Evolutionary conservation across 2,329 filamentous ascomycete species (phyloP), one percentile per base, ranked within the genome.

Genomic region (Aureobasidium sp.): DNA sequence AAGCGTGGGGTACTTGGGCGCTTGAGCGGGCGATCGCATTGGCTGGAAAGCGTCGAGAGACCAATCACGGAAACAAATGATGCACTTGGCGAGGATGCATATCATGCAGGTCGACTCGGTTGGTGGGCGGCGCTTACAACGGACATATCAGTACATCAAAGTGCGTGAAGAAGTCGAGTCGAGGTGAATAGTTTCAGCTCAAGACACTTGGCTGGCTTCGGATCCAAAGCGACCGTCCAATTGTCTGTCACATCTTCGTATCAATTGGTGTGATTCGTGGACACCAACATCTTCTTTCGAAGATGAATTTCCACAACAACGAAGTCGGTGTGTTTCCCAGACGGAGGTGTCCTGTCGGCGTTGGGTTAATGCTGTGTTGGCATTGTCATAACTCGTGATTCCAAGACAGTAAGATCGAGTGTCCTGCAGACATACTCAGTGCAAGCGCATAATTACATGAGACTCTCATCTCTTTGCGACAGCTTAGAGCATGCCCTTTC

Each of bases 401-500:
- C 42, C 32, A 49, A 49, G 44, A 49, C 42, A 48, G 29, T 36
- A 34, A 30, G 42, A 39, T 9, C 42, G 30, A 13, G 32, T 25
- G 21, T 37, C 32, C 21, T 34, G 13, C 55, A 39, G 13, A 41
- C 21, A 21, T 39, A 11, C 34, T n/a, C 30, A 32, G 27, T 29
- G 39, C 13, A 27, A 47, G 41, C 53, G 52, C n/a, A 27, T 42
- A 32, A 21, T 13, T 32, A 32, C 34, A 29, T 25, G 37, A 15
- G 29, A 21, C 3, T 29, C 32, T 15, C 9, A 9, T 42, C 36
- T 54, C 29, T 41, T 42, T 27, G 16, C 21, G 10, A 29, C 16
- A 37, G 15, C 16, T 85, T 75, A 97, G 68, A 94, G 78, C 90
- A 99, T 97, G 3, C 94, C 94, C 77, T 90, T 92, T 67, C 83